Conservation (phyloP, 2,329 filamentous ascomycete genomes). For the Elsinoe perseae region DNA sequence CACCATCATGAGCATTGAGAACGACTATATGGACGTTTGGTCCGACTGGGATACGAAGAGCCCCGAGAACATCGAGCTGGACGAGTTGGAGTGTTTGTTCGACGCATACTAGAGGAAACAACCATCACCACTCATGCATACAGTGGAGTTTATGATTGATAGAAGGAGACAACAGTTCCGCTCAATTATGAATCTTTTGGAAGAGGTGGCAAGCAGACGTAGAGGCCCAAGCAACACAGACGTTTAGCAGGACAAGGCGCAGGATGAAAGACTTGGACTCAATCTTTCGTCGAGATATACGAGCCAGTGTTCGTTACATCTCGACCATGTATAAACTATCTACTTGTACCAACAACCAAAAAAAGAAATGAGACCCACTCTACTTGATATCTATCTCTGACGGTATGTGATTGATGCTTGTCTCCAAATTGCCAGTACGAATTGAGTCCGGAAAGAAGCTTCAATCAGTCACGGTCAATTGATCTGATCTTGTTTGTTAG, state of each 20-base stretch:
- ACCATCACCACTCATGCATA: conserved; percentile 4
- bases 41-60: conserved; percentile 45
- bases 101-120: conserved; percentile 40
- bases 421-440: background rate
- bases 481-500: too few relatives aligned
- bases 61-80: conserved; percentile 83
- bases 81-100: conserved; percentile 84
- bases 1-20: conserved; percentile 21
- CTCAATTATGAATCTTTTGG: background rate
- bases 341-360: conserved; percentile 6
- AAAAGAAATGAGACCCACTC: conserved; percentile 14
- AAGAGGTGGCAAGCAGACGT: background rate
- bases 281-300: background rate
- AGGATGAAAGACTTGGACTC: background rate
- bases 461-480: too few relatives aligned
- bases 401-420: background rate
- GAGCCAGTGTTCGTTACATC: background rate
- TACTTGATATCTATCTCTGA: background rate
- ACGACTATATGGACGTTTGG: conserved; percentile 25
- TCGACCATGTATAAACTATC: conserved; percentile 12
- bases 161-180: background rate
- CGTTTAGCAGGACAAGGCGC: background rate
- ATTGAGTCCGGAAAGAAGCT: too few relatives aligned
- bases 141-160: background rate
- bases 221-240: background rate